A percentile compares a stretch with the other conserved stretches of the same genome.
phyloP scores from a whole-genome alignment of 2,329 filamentous ascomycete genomes.

The Aureobasidium sp. region DNA sequence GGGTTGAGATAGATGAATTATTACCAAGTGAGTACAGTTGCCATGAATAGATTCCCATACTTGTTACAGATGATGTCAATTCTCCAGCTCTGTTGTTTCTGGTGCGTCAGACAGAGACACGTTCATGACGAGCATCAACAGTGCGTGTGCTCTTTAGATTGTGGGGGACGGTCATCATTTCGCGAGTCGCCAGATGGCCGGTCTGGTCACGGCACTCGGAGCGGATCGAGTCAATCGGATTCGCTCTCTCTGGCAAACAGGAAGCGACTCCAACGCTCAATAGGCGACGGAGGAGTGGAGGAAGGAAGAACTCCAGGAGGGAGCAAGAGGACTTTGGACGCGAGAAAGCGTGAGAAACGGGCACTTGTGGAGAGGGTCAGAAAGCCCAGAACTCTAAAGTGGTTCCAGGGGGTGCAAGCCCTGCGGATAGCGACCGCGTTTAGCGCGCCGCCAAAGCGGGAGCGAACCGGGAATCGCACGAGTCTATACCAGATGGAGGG shows the following conservation, averaged over 20 bases:
- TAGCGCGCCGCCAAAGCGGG: neutral
- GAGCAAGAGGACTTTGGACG: neutral
- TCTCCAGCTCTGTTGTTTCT: neutral
- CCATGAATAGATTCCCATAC: neutral
- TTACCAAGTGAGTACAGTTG: neutral
- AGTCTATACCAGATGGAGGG: neutral
- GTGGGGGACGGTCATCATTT: conserved; percentile 3
- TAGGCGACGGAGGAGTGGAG: conserved; percentile 9
- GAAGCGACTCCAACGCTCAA: conserved; percentile 6
- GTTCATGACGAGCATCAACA: conserved; percentile 7
- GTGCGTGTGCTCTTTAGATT: neutral
- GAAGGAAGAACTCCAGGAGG: neutral
- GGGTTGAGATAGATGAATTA: neutral
- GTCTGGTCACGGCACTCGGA: conserved; percentile 7
- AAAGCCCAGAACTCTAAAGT: conserved; percentile 5
- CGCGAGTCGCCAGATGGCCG: conserved; percentile 9
- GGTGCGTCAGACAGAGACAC: conserved; percentile 6
- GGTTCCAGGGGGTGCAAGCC: conserved; percentile 4
- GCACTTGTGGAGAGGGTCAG: neutral
- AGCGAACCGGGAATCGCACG: neutral
- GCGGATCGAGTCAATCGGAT: neutral
- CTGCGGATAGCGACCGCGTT: conserved; percentile 7
- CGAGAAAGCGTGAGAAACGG: conserved; percentile 11
- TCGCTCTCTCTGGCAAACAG: neutral
- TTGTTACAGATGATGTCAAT: conserved; percentile 4